Evolutionary conservation across 225 moss, liverwort and hornwort genomes (phyloP).

Genomic region (Climacium dendroides): DNA sequence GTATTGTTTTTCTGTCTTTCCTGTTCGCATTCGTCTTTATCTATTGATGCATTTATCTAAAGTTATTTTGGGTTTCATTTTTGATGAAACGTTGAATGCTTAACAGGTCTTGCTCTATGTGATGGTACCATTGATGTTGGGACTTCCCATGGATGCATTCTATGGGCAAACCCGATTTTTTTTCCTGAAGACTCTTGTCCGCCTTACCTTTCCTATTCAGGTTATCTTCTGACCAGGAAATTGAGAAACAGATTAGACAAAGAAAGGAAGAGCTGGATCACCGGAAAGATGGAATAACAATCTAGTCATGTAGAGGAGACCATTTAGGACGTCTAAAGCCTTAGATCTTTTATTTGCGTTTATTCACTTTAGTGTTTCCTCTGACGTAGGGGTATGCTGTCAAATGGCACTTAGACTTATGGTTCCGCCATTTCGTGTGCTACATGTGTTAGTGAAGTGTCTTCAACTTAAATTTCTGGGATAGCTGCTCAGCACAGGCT

Average conservation of each 20-base stretch:
- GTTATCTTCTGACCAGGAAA: slow-evolving; percentile 24
- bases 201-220: slow-evolving; percentile 84
- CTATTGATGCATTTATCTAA: not conserved
- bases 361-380: not conserved
- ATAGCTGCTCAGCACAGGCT: not conserved
- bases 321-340: not conserved
- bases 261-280: not conserved
- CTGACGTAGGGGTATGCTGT: not conserved
- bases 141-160: slow-evolving; percentile 61
- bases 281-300: not conserved
- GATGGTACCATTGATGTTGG: slow-evolving; percentile 67
- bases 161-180: slow-evolving; percentile 72
- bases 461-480: not conserved
- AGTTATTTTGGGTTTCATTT: not conserved
- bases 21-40: not conserved
- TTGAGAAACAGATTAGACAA: not conserved
- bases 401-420: not conserved
- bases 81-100: not conserved
- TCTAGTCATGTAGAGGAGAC: not conserved
- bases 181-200: slow-evolving; percentile 67
- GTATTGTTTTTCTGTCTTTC: not conserved
- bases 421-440: not conserved
- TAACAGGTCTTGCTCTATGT: slow-evolving; percentile 79
- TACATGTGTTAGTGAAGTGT: not conserved
- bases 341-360: not conserved